Conservation (phyloP, 2,329 filamentous ascomycete genomes). For the Microcyclospora tardicrescens region DNA sequence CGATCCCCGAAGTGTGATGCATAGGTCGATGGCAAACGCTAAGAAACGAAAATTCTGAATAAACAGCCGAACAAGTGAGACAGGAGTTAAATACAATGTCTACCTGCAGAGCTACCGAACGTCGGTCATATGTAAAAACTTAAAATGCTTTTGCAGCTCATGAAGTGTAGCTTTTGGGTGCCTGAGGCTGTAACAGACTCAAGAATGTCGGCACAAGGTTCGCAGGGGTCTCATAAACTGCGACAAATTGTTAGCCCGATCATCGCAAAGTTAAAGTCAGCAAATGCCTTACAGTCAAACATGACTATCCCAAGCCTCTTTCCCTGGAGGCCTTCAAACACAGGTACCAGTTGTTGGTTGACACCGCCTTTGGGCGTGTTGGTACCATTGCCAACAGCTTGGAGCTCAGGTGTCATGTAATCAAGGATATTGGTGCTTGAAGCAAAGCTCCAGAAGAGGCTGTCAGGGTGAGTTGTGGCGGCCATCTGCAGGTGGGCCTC, state of each 20-base stretch:
- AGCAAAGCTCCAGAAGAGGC: constrained; percentile 38
- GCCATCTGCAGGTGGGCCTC: constrained; percentile 28
- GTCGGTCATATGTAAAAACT: too few species aligned
- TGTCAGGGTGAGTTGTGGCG: constrained; percentile 21
- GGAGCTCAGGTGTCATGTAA: constrained; percentile 31
- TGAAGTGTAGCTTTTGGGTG: background rate
- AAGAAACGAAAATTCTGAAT: too few species aligned
- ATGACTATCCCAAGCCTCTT: constrained; percentile 40
- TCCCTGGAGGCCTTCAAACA: constrained; percentile 25
- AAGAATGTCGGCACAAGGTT: constrained; percentile 31
- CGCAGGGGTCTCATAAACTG: constrained; percentile 31
- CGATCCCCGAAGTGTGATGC: too few species aligned
- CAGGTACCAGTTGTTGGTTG: constrained; percentile 30
- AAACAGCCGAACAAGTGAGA: too few species aligned
- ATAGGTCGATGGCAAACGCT: too few species aligned
- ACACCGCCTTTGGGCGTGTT: constrained; percentile 31
- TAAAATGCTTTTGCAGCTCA: too few species aligned
- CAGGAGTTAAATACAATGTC: too few species aligned
- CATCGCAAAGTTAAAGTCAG: background rate
- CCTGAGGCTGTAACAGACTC: constrained; percentile 11
- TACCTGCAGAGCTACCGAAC: too few species aligned
- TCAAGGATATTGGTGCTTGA: constrained; percentile 31
- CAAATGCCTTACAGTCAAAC: constrained; percentile 28
- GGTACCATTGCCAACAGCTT: constrained; percentile 32
- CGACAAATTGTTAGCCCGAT: background rate